Conservation (phyloP, 768 basidiomycete genomes). For the Mycena indigotica region DNA sequence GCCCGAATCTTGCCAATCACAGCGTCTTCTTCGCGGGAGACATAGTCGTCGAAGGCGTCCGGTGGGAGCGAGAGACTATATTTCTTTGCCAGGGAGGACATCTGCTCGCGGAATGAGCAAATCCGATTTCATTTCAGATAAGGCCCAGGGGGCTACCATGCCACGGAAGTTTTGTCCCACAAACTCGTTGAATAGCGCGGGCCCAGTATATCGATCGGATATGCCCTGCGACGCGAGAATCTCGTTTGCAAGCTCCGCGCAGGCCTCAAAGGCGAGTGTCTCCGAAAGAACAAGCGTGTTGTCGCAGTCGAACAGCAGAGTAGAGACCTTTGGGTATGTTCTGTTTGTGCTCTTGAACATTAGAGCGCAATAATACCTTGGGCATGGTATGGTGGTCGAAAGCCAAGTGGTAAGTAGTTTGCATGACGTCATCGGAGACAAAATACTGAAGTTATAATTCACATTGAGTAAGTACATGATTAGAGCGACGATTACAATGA, state of each 20-base stretch:
- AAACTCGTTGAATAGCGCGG: slow-evolving; percentile 25
- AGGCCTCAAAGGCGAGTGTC: slow-evolving; percentile 28
- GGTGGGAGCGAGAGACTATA: slow-evolving; percentile 18
- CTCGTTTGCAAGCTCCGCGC: slow-evolving; percentile 28
- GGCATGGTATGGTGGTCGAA: background rate
- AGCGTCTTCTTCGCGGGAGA: slow-evolving; percentile 44
- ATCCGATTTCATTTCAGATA: background rate
- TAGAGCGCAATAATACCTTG: background rate
- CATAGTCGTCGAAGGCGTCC: slow-evolving; percentile 21
- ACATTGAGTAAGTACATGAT: too few relatives aligned
- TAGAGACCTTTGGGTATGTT: slow-evolving; percentile 18
- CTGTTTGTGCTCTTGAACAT: background rate
- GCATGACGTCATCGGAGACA: background rate
- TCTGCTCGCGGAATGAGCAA: slow-evolving; percentile 8
- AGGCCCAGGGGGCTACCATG: slow-evolving; percentile 2
- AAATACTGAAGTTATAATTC: background rate
- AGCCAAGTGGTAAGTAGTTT: background rate
- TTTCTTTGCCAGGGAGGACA: slow-evolving; percentile 24
- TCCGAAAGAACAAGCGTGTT: slow-evolving; percentile 30
- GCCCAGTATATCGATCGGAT: slow-evolving; percentile 26
- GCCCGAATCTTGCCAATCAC: slow-evolving; percentile 60
- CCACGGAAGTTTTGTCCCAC: slow-evolving; percentile 30
- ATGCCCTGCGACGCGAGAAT: slow-evolving; percentile 23
- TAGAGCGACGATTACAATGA: too few relatives aligned
- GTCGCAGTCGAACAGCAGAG: slow-evolving; percentile 30